These are phyloP conservation scores for Medicago lupulina DNA, from an alignment of 306 rosid genomes.

Conservation along the genomic window DNA sequence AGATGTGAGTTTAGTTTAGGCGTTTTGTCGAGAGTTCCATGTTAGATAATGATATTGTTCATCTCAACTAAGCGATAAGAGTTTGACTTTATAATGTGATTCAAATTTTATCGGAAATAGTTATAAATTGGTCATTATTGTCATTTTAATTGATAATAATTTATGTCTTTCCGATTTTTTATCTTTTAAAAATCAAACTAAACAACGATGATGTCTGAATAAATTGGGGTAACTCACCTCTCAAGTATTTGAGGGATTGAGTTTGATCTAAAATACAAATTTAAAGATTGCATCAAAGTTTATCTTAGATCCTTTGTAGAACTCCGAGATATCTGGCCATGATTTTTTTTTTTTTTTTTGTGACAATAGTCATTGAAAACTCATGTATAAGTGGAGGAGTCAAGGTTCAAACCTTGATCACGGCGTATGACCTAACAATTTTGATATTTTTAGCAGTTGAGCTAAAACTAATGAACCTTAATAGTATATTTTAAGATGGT, in stretches of 20 bases:
- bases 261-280: neutral
- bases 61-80: no score
- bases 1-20: constrained; percentile 14
- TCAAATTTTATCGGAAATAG: neutral
- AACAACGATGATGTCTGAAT: neutral
- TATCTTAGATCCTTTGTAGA: neutral
- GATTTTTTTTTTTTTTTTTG: neutral
- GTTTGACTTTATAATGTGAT: neutral
- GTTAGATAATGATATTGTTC: no score
- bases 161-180: no score
- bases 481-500: no score
- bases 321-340: neutral
- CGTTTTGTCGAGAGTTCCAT: neutral
- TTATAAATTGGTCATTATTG: neutral
- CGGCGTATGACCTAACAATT: no score
- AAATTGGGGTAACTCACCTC: neutral
- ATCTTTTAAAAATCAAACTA: no score
- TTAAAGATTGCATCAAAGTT: neutral
- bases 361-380: no score
- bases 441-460: no score
- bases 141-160: no score
- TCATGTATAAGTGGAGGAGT: no score
- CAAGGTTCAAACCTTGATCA: no score
- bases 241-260: neutral
- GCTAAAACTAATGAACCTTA: no score